These are phyloP conservation scores for Fomitopsis serialis DNA, from an alignment of 768 basidiomycete species.

Conservation along the genomic window DNA sequence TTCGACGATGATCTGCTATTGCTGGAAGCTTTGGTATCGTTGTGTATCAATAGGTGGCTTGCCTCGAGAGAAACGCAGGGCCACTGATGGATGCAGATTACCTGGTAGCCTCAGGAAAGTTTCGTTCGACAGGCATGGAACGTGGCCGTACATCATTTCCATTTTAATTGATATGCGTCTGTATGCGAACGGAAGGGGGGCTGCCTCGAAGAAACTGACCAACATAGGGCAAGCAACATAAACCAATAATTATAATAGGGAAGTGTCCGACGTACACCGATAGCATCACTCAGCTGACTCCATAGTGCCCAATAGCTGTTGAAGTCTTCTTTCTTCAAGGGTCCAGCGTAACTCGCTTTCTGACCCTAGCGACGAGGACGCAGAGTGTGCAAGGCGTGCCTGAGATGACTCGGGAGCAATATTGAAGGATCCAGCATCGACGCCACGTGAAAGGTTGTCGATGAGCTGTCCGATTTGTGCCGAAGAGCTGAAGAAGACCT, in stretches of 20 bases:
- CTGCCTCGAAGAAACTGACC: constrained; percentile 2
- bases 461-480: constrained; percentile 81
- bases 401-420: constrained; percentile 43
- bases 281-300: constrained; percentile 23
- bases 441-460: constrained; percentile 74
- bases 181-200: constrained; percentile 4
- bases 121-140: constrained; percentile 2
- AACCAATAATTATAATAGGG: background rate
- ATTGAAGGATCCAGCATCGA: constrained; percentile 83
- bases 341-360: constrained; percentile 61
- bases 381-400: constrained; percentile 36
- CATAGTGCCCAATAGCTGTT: constrained; percentile 56
- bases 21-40: constrained; percentile 56
- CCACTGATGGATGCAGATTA: constrained; percentile 21
- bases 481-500: constrained; percentile 74
- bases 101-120: background rate
- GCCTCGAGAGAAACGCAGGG: constrained; percentile 40
- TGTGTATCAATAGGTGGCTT: constrained; percentile 73
- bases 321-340: constrained; percentile 63
- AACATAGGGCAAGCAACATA: background rate
- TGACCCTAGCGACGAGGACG: constrained; percentile 57
- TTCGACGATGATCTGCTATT: constrained; percentile 58
- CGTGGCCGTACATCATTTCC: background rate
- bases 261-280: constrained; percentile 16
- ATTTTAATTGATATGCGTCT: constrained; percentile 8